These are phyloP conservation scores for Rhodotorula kratochvilovae DNA, from an alignment of 768 basidiomycete genomes.

Conservation along the genomic window DNA sequence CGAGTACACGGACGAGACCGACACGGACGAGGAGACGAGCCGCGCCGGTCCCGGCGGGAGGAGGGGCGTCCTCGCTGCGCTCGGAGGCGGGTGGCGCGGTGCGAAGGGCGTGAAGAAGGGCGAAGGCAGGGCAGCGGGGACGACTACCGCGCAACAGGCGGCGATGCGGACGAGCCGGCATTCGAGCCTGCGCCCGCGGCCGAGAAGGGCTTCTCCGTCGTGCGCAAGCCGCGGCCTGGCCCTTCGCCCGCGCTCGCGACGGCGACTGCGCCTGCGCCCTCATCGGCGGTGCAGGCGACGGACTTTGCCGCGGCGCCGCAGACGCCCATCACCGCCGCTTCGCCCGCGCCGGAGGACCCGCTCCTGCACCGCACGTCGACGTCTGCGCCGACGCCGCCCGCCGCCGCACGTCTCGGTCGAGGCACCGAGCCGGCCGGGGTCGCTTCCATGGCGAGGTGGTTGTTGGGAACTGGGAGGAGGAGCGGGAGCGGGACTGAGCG, in stretches of 20 bases:
- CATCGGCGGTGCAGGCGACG: not conserved
- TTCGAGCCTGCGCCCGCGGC: not conserved
- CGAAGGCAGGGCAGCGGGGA: not conserved
- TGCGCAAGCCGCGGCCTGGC: conserved; percentile 26
- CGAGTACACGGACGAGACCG: conserved; percentile 21
- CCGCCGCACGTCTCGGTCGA: conserved; percentile 34
- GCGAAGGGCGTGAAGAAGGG: not conserved
- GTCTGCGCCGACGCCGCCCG: not conserved
- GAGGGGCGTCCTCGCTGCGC: conserved; percentile 2
- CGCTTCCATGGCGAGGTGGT: conserved; percentile 9
- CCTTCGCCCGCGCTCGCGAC: not conserved
- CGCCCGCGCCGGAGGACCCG: conserved; percentile 9
- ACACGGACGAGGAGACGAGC: conserved; percentile 24
- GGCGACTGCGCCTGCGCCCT: not conserved
- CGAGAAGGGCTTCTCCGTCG: conserved; percentile 37
- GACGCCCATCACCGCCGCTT: not conserved
- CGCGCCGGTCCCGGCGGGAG: not conserved
- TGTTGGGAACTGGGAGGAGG: conserved; percentile 6
- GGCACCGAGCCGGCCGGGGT: conserved; percentile 23
- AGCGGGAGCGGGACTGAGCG: not conserved
- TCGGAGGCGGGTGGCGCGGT: not conserved
- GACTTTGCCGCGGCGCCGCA: not conserved
- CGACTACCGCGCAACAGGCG: not conserved
- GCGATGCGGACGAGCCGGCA: not conserved
- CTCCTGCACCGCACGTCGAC: not conserved